These are phyloP conservation scores for Colletotrichum acutatum DNA, from an alignment of 2,329 filamentous ascomycete genomes.

Conservation along the genomic window DNA sequence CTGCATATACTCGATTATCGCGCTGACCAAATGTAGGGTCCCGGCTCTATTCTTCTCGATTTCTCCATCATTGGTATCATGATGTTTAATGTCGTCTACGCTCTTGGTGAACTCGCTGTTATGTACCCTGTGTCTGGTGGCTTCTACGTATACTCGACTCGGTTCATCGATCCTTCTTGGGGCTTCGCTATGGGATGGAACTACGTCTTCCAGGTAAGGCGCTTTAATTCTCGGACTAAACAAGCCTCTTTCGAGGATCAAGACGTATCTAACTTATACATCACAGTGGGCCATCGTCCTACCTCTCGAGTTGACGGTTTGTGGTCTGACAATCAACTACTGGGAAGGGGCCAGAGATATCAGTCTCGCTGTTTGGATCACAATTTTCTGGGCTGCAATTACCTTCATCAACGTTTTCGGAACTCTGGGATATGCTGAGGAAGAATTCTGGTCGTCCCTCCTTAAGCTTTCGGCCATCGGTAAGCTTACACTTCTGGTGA, in stretches of 20 bases:
- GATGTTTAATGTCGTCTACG: conserved; percentile 68
- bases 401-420: conserved; percentile 59
- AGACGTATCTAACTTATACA: not conserved
- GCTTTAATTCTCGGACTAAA: not conserved
- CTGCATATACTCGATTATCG: not conserved
- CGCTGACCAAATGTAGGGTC: conserved; percentile 40
- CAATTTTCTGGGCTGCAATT: conserved; percentile 60
- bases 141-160: conserved; percentile 66
- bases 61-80: conserved; percentile 63
- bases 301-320: conserved; percentile 61
- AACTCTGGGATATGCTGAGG: conserved; percentile 61
- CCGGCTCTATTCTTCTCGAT: conserved; percentile 49
- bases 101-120: conserved; percentile 67
- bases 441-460: conserved; percentile 65
- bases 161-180: conserved; percentile 68
- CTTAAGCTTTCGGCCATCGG: conserved; percentile 62
- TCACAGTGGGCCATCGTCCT: conserved; percentile 56
- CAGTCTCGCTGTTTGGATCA: conserved; percentile 64
- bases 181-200: conserved; percentile 64
- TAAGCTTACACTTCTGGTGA: not conserved
- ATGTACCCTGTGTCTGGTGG: conserved; percentile 67
- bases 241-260: not conserved
- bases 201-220: conserved; percentile 53
- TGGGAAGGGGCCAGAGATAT: conserved; percentile 54
- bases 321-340: conserved; percentile 58